Base-by-base conservation (phyloP, 2,329 filamentous ascomycete species). In the Aureobasidium sp. region DNA sequence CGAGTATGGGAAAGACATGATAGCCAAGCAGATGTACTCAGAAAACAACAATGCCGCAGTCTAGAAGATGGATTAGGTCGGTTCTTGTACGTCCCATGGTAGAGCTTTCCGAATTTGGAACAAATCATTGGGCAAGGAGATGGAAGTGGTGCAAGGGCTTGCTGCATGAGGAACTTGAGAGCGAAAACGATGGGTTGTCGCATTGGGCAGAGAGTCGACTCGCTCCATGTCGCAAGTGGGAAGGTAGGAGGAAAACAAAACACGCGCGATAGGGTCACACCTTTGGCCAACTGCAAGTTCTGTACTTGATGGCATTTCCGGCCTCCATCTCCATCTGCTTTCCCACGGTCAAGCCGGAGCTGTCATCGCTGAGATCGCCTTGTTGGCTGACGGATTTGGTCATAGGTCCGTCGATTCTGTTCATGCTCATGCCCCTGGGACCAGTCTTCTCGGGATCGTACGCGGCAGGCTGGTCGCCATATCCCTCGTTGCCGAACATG, bases 1-100 rank as follows among this genome's bases (percentile, higher is more conserved):
- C 0, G 91, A 96, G 82, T 89, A 96, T 0, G 92, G 92, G 68
- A 97, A 97, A 55, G 90, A 95, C 91, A 97, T 96, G 71, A 96
- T 96, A 27, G 83, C 83, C 75, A 97, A 77, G 73, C 91, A 96
- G 63, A 97, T 97, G 73, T 97, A 97, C 78, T 97, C 92, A 55
- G 90, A 94, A 76, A 97, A 96, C 57, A 97, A 84, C 67, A 96
- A 74, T 1, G 88, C 91, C 0, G 92, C 91, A 59, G 92, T 96
- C 88, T 88, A 68, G 37, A 45, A 41, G 14, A 49, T 32, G 14
- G 44, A 61, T 62, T 61, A 54, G 44, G 34, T 59, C 49, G 30
- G 51, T 47, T 37, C 49, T 60, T 42, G 36, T 27, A 50, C 25
- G 45, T 45, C 48, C 30, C 7, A 1, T 10, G 14, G 21, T n/a